Base-by-base conservation (phyloP, 495 filamentous ascomycete species). In the Aspergillus coremiiformis region DNA sequence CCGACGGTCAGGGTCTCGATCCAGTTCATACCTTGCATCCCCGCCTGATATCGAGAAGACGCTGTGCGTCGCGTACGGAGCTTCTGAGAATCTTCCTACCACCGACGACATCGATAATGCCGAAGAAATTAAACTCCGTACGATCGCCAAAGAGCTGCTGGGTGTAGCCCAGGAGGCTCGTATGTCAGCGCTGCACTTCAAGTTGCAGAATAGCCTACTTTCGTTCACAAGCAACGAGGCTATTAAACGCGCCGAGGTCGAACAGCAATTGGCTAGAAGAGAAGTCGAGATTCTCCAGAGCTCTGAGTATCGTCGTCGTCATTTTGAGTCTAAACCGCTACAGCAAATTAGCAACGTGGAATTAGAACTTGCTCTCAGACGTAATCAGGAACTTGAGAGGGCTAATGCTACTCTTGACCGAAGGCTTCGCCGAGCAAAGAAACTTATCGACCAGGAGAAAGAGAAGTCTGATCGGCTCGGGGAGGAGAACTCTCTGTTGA, bases 231-330 rank as follows among this genome's bases (percentile, higher is more conserved):
- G 86, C 37, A 80, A 84, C 24, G 91, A 95, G 65, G 85, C 90
- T 21, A 78, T 87, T 4, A 91, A 94, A 65, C 82, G 90, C 32
- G 89, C 91, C 52, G 87, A 83, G 30, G 93, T 97, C 10, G 93
- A 98, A 68, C 88, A 94, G 51, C 87, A 94, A 44, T 89, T 97
- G 73, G 86, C 85, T n/a, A 83, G 86, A 50, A 79, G 87, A 27
- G 94, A 98, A 66, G 86, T 96, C 6, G 85, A 96, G 53, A 88
- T 92, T 9, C 70, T 98, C 19, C 87, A 90, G 55, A 78, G 79
- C 50, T 67, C 67, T 51, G 66, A 73, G 44, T 74, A 72, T 55
- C 67, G 66, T 56, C 68, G 60, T 62, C 69, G 69, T 39, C 62
- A 71, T 44, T 59, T 67, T 3, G 69, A 75, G 42, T 55, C 64